These are phyloP conservation scores for Rhodotorula diobovata DNA, from an alignment of 768 basidiomycete genomes.

Conservation along the genomic window DNA sequence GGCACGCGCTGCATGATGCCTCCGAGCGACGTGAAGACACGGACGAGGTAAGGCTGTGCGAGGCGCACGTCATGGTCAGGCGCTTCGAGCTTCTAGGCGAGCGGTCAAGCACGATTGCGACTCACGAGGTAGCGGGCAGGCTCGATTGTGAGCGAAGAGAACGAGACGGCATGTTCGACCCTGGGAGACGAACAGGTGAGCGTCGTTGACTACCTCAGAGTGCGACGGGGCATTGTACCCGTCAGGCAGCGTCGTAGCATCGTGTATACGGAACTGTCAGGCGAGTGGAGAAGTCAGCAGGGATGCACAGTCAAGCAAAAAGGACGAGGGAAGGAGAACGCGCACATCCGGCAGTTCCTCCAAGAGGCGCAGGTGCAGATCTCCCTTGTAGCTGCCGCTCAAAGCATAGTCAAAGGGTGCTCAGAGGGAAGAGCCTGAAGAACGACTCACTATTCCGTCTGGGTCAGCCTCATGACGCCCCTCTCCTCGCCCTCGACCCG, in stretches of 20 bases:
- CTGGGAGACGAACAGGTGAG: not conserved
- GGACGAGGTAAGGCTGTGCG: conserved; percentile 39
- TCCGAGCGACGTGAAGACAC: conserved; percentile 37
- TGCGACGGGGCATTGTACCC: conserved; percentile 2
- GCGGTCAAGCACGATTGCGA: no score
- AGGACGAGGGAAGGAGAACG: no score
- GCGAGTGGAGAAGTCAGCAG: not conserved
- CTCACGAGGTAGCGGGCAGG: conserved; percentile 40
- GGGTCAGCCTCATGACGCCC: conserved; percentile 45
- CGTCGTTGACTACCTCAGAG: conserved; percentile 7
- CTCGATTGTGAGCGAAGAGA: conserved; percentile 49
- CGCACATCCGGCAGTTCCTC: conserved; percentile 47
- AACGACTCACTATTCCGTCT: conserved; percentile 46
- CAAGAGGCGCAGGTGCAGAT: conserved; percentile 45
- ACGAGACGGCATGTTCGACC: conserved; percentile 43
- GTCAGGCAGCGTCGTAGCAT: not conserved
- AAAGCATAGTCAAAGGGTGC: not conserved
- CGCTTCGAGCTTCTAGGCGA: not conserved
- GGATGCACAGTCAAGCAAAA: no score
- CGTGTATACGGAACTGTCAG: conserved; percentile 29
- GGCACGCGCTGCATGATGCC: conserved; percentile 38
- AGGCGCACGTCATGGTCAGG: not conserved
- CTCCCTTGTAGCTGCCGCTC: conserved; percentile 17
- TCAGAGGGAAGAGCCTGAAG: not conserved
- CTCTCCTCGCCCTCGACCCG: conserved; percentile 30